Conservation (phyloP, 2,329 filamentous ascomycete genomes). For the Magnaporthiopsis incrustans region DNA sequence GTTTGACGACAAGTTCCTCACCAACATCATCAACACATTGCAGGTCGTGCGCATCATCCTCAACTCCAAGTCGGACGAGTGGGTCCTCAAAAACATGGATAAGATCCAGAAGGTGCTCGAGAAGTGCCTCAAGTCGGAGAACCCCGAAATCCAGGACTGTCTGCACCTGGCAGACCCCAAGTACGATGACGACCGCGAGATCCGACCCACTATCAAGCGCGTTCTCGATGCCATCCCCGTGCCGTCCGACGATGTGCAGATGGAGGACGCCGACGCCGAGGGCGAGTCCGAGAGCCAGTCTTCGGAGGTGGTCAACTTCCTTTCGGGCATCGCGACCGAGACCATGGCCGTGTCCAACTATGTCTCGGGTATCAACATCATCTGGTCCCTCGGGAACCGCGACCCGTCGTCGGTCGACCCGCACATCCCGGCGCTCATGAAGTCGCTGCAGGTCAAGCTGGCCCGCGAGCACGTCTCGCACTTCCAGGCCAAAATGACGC, state of each 20-base stretch:
- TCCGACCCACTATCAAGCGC: conserved; percentile 70
- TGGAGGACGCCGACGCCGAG: conserved; percentile 74
- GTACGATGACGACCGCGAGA: conserved; percentile 58
- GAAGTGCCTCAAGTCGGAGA: conserved; percentile 80
- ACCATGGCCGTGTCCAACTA: conserved; percentile 74
- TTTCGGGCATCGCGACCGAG: conserved; percentile 82
- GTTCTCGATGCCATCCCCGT: conserved; percentile 78
- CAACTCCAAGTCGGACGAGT: conserved; percentile 81
- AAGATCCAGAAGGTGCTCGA: conserved; percentile 82
- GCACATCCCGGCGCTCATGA: conserved; percentile 84
- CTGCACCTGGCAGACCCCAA: conserved; percentile 67
- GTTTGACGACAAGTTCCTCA: conserved; percentile 75
- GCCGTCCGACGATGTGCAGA: conserved; percentile 53
- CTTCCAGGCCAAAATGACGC: conserved; percentile 39
- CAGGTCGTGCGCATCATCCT: conserved; percentile 87
- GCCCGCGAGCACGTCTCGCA: conserved; percentile 87
- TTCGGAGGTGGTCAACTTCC: conserved; percentile 77
- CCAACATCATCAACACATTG: conserved; percentile 85
- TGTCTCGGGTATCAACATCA: conserved; percentile 80
- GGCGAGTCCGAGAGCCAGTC: conserved; percentile 73
- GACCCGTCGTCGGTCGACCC: conserved; percentile 83
- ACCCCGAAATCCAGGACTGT: conserved; percentile 88
- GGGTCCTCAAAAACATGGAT: conserved; percentile 73
- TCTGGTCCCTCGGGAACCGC: conserved; percentile 84
- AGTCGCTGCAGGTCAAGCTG: conserved; percentile 83